Percentiles rank a stretch among this genome's conserved stretches.
phyloP scores from a whole-genome alignment of 2,329 filamentous ascomycete genomes.

The Fusarium sp. region DNA sequence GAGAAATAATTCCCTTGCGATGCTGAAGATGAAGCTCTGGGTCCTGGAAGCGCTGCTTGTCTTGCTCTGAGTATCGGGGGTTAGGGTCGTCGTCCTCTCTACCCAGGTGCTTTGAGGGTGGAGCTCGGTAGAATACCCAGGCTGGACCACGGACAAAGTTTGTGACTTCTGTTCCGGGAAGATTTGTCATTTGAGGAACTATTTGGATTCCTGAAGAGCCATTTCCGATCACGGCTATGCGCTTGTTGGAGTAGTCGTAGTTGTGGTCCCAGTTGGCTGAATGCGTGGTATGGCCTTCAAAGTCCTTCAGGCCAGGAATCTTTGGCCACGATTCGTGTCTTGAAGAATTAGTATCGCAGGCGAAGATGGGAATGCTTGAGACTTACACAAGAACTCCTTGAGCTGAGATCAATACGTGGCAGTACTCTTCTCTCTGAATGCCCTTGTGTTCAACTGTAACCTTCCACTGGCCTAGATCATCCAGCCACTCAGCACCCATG shows the following conservation, averaged over 20 bases:
- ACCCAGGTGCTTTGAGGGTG: constrained; percentile 46
- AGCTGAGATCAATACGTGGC: constrained; percentile 35
- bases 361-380: accelerated
- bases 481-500: constrained; percentile 33
- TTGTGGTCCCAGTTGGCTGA: constrained; percentile 35
- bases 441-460: constrained; percentile 34
- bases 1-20: constrained; percentile 51
- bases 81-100: constrained; percentile 46
- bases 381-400: constrained; percentile 40
- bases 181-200: constrained; percentile 40
- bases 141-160: constrained; percentile 50
- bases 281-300: constrained; percentile 35
- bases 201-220: constrained; percentile 39
- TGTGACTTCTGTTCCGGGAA: constrained; percentile 45
- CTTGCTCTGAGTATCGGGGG: constrained; percentile 47
- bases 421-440: constrained; percentile 29
- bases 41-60: constrained; percentile 62
- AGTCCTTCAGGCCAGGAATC: constrained; percentile 30
- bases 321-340: constrained; percentile 40
- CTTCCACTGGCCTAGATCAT: constrained; percentile 36
- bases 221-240: constrained; percentile 38
- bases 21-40: constrained; percentile 63
- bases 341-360: neutral
- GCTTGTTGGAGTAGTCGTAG: constrained; percentile 36
- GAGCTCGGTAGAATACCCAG: constrained; percentile 51